Base-by-base conservation (phyloP, 352 stramenopile genomes). In the Phytophthora sp. region DNA sequence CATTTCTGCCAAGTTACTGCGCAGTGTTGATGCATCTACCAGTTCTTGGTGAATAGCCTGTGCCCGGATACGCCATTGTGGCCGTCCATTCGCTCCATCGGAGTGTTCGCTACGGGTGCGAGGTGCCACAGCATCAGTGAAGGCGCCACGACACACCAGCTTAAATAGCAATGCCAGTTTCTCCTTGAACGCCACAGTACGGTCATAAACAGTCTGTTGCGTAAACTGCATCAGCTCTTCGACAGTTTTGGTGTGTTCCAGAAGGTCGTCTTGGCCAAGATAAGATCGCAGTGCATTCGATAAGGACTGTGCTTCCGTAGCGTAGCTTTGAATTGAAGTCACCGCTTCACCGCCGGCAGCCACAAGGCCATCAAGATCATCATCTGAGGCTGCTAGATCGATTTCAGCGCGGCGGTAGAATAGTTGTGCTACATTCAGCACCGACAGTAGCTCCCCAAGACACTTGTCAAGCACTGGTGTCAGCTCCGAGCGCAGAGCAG, bases 1-100 rank as follows among this genome's bases (percentile, higher is more conserved):
- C 28, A 81, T 77, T 52, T 92, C 81, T 5, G 88, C 70, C 17
- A 95, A 39, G 5, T 72, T 86, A 11, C 59, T 69, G n/a, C 82
- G 77, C 8, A 95, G 45, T 2, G 69, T 81, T 5, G 84, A 86
- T 1, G 86, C 84, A 26, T 87, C 72, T 7, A 89, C 52, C 3
- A 95, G 52, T 28, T 93, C 79, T 7, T 81, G 72, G 43, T 91
- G 84, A 35, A 95, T 92, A 7, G 76, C 66, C 38, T 91, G 75
- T 1, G 86, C 84, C n/a, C 86, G 81, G 30, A 91, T 84, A 21
- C 84, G 77, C 82, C 83, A 92, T 52, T 89, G 79, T 5, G 84
- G 79, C 0, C 78, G 78, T 0, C 79, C 74, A 56, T 76, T 69
- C 2, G 45, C 31, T 15, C 62, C 58, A 35, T 79, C 62, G 6